These are phyloP conservation scores for Phytophthora pseudosyringae DNA, from an alignment of 352 stramenopile species.

Conservation along the genomic window DNA sequence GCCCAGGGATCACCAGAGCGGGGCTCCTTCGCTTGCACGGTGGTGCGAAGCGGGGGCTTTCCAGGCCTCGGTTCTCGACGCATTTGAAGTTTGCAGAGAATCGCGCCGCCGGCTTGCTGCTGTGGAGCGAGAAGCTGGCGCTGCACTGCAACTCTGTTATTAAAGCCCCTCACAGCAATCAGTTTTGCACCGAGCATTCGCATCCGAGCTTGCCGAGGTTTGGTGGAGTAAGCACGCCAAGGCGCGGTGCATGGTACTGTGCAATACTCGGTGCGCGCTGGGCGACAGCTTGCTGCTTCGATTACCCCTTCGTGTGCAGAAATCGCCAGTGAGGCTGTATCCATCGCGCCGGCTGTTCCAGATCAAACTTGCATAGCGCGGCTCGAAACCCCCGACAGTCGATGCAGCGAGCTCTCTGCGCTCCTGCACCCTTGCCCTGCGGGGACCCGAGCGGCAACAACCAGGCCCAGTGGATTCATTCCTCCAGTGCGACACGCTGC, in stretches of 20 bases:
- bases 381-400: conserved; percentile 7
- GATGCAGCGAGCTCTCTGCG: conserved; percentile 19
- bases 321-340: conserved; percentile 37
- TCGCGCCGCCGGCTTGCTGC: not conserved
- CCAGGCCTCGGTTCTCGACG: conserved; percentile 8
- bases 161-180: not conserved
- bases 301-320: conserved; percentile 31
- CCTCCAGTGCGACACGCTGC: conserved; percentile 33
- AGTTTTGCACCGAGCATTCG: not conserved
- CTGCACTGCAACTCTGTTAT: not conserved
- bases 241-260: too few species aligned
- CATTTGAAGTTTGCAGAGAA: conserved; percentile 29
- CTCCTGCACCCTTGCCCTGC: conserved; percentile 1
- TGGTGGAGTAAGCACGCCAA: not conserved
- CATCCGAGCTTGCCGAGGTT: not conserved
- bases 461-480: conserved; percentile 25
- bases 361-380: conserved; percentile 35
- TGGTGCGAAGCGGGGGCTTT: conserved; percentile 2
- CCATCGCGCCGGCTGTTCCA: conserved; percentile 33
- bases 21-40: conserved; percentile 21
- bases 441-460: conserved; percentile 11
- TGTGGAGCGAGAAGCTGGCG: not conserved
- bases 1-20: conserved; percentile 8
- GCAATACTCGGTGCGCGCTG: too few species aligned
- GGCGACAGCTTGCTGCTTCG: conserved; percentile 1